phyloP scores from a whole-genome alignment of 257 asterid species.

The Rehmannia glutinosa region DNA sequence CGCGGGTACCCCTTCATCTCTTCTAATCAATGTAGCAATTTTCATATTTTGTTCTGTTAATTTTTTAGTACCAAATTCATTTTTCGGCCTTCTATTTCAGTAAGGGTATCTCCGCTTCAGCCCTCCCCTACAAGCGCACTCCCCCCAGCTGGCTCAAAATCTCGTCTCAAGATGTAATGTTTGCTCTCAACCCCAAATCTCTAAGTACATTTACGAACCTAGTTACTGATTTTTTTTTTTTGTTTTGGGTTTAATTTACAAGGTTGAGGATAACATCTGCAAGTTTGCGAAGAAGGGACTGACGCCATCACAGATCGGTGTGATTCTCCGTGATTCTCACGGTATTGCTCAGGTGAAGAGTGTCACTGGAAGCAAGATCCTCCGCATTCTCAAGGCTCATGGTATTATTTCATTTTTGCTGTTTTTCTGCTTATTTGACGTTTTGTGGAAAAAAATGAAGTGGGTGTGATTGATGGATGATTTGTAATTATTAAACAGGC shows the following conservation, averaged over 20 bases:
- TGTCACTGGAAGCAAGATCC: constrained; percentile 82
- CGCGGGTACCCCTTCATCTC: constrained; percentile 28
- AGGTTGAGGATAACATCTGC: constrained; percentile 79
- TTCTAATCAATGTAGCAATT: background rate
- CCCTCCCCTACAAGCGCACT: constrained; percentile 79
- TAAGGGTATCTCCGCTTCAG: constrained; percentile 88
- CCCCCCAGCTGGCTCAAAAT: constrained; percentile 86
- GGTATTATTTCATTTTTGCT: constrained; percentile 28
- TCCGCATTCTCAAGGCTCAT: constrained; percentile 86
- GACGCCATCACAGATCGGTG: constrained; percentile 88
- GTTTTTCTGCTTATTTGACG: background rate
- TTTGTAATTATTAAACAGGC: constrained; percentile 25
- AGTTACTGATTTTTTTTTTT: background rate
- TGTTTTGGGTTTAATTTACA: background rate
- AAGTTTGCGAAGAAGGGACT: constrained; percentile 73
- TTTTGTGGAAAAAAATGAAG: background rate
- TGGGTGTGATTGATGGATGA: background rate
- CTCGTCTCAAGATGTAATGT: constrained; percentile 57
- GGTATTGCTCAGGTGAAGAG: constrained; percentile 90
- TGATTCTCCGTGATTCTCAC: constrained; percentile 80
- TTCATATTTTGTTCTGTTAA: too few species aligned
- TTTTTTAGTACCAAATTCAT: background rate
- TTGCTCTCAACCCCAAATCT: background rate
- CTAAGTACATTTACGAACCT: background rate
- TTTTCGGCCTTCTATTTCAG: constrained; percentile 27